Conservation (phyloP, 176 grass and related monocot genomes). For the Puccinellia tenuiflora region DNA sequence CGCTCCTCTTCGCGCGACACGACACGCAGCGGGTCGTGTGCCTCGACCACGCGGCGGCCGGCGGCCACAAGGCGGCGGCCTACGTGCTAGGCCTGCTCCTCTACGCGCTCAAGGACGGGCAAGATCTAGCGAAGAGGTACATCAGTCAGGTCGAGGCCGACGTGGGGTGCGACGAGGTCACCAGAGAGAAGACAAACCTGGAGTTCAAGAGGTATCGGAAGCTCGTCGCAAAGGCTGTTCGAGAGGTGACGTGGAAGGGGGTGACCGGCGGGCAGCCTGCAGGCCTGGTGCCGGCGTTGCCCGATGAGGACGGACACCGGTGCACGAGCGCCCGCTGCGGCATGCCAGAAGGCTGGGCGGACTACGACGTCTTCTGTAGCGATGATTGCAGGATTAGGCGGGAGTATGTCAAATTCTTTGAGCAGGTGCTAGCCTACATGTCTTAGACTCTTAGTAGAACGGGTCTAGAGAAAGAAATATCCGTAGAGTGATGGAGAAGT, state of each 20-base stretch:
- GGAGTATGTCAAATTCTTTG: not conserved
- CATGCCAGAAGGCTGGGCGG: not conserved
- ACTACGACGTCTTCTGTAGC: not conserved
- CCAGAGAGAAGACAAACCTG: not conserved
- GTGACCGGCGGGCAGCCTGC: not conserved
- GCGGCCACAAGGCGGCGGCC: not conserved
- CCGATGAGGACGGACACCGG: not conserved
- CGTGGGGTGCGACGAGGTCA: not conserved
- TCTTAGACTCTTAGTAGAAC: no score
- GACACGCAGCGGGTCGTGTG: not conserved
- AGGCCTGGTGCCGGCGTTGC: no score
- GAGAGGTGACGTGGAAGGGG: conserved; percentile 1
- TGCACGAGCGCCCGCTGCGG: not conserved
- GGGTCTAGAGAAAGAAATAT: no score
- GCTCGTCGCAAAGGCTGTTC: not conserved
- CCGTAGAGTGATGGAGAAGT: no score
- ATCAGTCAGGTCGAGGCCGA: not conserved
- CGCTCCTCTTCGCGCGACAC: not conserved
- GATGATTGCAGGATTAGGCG: not conserved
- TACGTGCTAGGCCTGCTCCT: conserved; percentile 24
- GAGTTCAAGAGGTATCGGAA: not conserved
- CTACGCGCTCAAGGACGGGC: not conserved
- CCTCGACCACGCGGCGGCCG: not conserved
- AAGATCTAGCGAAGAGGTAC: not conserved
- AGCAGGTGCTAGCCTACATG: not conserved